Evolutionary conservation across 768 basidiomycete species (phyloP).

Genomic region (Mycena filopes): DNA sequence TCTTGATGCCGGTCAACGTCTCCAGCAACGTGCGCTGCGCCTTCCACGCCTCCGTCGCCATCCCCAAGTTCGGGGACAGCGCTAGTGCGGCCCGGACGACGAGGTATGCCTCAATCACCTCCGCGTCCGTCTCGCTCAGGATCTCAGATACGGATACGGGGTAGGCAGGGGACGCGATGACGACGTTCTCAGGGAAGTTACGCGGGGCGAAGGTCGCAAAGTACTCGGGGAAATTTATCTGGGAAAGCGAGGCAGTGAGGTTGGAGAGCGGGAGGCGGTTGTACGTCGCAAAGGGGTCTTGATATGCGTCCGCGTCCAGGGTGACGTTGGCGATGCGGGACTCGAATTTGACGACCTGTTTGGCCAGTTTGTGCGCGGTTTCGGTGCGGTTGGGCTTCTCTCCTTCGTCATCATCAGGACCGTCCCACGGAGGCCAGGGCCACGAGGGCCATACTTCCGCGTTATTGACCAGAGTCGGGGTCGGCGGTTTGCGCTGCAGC

Average conservation of each 20-base stretch:
- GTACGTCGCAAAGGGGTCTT: conserved; percentile 89
- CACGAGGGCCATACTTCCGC: conserved; percentile 78
- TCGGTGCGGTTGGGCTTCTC: conserved; percentile 64
- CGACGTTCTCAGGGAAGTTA: conserved; percentile 76
- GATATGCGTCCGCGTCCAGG: conserved; percentile 81
- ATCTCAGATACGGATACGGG: conserved; percentile 73
- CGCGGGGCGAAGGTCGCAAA: conserved; percentile 87
- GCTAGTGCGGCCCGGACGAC: conserved; percentile 77
- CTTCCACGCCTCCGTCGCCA: conserved; percentile 81
- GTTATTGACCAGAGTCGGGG: conserved; percentile 35
- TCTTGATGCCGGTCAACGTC: conserved; percentile 83
- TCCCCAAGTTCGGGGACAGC: conserved; percentile 78
- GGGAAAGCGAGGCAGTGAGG: conserved; percentile 73
- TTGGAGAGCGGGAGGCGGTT: conserved; percentile 82
- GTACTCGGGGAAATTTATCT: conserved; percentile 88
- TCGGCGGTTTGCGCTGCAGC: conserved; percentile 21
- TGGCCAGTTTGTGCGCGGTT: conserved; percentile 71
- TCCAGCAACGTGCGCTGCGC: conserved; percentile 78
- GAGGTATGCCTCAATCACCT: conserved; percentile 89
- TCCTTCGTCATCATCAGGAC: conserved; percentile 63
- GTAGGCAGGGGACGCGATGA: conserved; percentile 87
- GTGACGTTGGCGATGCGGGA: conserved; percentile 79
- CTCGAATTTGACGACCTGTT: conserved; percentile 82
- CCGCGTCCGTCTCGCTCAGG: conserved; percentile 70
- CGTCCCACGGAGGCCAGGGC: conserved; percentile 90